Evolutionary conservation across 2,329 filamentous ascomycete genomes (phyloP).

Genomic region (Aspergillus melleus): DNA sequence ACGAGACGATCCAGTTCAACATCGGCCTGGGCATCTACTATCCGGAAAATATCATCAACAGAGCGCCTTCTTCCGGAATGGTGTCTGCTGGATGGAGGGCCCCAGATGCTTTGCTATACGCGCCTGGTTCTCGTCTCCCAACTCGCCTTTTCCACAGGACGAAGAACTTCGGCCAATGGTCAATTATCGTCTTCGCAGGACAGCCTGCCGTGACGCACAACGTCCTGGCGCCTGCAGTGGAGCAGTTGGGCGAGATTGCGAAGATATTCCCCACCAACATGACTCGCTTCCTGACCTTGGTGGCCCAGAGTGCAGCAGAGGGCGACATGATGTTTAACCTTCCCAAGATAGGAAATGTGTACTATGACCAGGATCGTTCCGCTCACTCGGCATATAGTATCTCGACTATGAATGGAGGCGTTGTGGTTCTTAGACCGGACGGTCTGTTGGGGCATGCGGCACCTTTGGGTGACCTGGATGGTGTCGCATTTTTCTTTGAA

Average conservation of each 20-base stretch:
- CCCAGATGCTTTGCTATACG: slow-evolving; percentile 7
- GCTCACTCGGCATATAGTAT: slow-evolving; percentile 9
- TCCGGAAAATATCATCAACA: slow-evolving; percentile 17
- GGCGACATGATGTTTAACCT: slow-evolving; percentile 4
- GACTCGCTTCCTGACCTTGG: slow-evolving; percentile 1
- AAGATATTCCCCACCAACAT: not conserved
- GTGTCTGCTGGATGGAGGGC: slow-evolving; percentile 6
- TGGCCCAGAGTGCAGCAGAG: not conserved
- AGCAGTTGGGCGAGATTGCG: not conserved
- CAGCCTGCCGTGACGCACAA: not conserved
- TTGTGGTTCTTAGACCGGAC: slow-evolving; percentile 6
- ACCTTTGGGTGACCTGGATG: not conserved
- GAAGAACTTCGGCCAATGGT: slow-evolving; percentile 3
- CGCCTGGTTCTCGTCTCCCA: slow-evolving; percentile 5
- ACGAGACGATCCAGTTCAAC: slow-evolving; percentile 26
- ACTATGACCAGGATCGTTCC: slow-evolving; percentile 8
- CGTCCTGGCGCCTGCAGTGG: not conserved
- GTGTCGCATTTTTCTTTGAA: not conserved
- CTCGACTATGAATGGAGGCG: slow-evolving; percentile 2
- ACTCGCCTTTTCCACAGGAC: not conserved
- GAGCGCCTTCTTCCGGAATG: not conserved
- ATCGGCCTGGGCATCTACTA: slow-evolving; percentile 29
- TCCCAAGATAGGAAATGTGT: slow-evolving; percentile 1
- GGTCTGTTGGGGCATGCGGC: slow-evolving; percentile 4
- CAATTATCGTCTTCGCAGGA: slow-evolving; percentile 4